Conservation (phyloP, 2,329 filamentous ascomycete genomes). For the Aspergillus glaucus region DNA sequence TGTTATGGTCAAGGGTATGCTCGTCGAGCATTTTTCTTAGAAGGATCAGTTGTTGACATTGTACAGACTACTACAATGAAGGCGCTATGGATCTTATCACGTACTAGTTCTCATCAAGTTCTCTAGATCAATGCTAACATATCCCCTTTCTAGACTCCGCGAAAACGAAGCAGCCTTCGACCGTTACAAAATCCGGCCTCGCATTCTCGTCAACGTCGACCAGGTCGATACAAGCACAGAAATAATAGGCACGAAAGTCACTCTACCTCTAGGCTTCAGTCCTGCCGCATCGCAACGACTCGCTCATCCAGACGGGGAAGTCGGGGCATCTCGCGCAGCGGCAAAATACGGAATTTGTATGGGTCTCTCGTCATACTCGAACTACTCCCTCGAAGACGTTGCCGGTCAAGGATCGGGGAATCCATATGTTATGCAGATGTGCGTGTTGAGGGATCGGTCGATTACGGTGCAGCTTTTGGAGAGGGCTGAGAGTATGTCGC, state of each 20-base stretch:
- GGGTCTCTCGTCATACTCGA: conserved; percentile 46
- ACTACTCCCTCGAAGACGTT: conserved; percentile 43
- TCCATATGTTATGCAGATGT: conserved; percentile 51
- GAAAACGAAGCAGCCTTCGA: conserved; percentile 51
- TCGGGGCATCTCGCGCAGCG: conserved; percentile 45
- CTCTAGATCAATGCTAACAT: neutral
- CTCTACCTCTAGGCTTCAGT: conserved; percentile 49
- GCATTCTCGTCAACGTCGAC: conserved; percentile 40
- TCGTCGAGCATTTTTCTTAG: neutral
- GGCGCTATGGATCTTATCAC: conserved; percentile 52
- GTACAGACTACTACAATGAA: conserved; percentile 51
- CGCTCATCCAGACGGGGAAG: conserved; percentile 49
- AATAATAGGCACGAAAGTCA: conserved; percentile 38
- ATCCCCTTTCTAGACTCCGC: conserved; percentile 25
- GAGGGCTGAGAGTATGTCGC: conserved; percentile 37
- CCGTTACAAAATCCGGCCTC: conserved; percentile 45
- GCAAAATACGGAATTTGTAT: conserved; percentile 40
- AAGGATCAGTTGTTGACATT: neutral
- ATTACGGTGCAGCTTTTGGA: conserved; percentile 38
- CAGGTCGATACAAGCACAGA: conserved; percentile 40
- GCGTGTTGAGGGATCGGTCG: conserved; percentile 45
- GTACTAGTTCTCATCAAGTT: conserved; percentile 11
- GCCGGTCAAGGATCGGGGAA: conserved; percentile 34
- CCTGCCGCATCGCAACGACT: conserved; percentile 50
- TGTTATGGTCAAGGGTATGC: conserved; percentile 32